Evolutionary conservation across 2,329 filamentous ascomycete species (phyloP), one percentile per base, ranked within the genome.

Genomic region (Fusarium coffeatum): DNA sequence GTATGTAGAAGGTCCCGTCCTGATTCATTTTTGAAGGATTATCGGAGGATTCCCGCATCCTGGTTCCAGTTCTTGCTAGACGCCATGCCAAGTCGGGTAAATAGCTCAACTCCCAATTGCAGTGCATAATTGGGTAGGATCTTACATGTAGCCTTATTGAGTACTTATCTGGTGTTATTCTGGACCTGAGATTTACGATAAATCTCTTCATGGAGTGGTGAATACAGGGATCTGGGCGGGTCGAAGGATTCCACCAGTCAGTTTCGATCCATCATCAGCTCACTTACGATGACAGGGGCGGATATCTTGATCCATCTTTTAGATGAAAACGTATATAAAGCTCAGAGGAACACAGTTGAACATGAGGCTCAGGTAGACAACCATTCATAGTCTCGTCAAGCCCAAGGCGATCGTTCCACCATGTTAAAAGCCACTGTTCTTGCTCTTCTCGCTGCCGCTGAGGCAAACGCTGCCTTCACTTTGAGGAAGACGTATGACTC

Each of bases 401-500:
- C 4, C 22, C 5, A 15, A 13, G 4, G 8, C 16, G 28, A 9
- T 5, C 12, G 0, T 41, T 41, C 20, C 20, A 5, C 10, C 6
- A 63, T 63, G 59, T 25, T 60, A 9, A 23, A 48, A 20, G 34
- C 47, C 9, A 54, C 55, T 4, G 11, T 63, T 37, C 42, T 63
- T 10, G 23, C 59, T 34, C 22, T 63, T 23, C 48, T 63, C 4
- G 5, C 42, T 13, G 34, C 41, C 6, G 20, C 43, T 11, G 57
- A 42, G 34, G 57, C 22, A 34, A 48, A 22, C 6, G 55, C 53
- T 9, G 58, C 55, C 4, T 64, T 60, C 2, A 60, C 55, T 3
- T 22, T 64, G n/a, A 64, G 27, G 15, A 64, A 46, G 40, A 62
- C 61, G 6, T 64, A 64, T 10, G 61, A 64, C 13, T 43, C 61